Percentiles rank a stretch among this genome's conserved stretches.
These are phyloP conservation scores for Verticillium longisporum DNA, from an alignment of 2,329 filamentous ascomycete genomes.

Conservation along the genomic window DNA sequence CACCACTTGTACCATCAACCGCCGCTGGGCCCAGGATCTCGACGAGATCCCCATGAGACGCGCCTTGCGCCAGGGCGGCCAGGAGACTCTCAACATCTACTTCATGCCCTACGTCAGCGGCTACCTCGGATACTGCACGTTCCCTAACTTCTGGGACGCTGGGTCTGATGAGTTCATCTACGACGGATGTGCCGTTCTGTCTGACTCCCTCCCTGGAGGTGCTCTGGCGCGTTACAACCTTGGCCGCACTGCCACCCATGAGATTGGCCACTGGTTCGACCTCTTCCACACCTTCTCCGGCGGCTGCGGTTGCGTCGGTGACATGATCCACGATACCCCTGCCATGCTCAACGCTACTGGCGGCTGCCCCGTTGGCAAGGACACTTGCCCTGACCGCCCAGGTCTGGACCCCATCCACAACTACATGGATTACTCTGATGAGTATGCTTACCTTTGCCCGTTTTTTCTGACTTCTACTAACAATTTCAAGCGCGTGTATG, in stretches of 20 bases:
- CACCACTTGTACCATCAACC: conserved; percentile 38
- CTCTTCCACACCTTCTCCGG: conserved; percentile 41
- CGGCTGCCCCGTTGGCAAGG: conserved; percentile 29
- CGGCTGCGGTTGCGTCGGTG: conserved; percentile 27
- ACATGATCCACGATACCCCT: conserved; percentile 33
- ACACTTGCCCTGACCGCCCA: conserved; percentile 23
- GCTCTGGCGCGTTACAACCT: conserved; percentile 23
- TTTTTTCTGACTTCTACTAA: conserved; percentile 19
- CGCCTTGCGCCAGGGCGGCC: conserved; percentile 36
- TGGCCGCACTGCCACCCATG: conserved; percentile 29
- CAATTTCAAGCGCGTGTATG: conserved; percentile 29
- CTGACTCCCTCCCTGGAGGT: conserved; percentile 29
- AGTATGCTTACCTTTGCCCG: conserved; percentile 23
- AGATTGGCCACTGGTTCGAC: conserved; percentile 42
- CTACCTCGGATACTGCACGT: conserved; percentile 22
- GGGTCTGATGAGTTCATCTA: conserved; percentile 25
- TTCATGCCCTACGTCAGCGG: conserved; percentile 21
- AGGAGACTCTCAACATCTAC: conserved; percentile 36
- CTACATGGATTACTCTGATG: conserved; percentile 33
- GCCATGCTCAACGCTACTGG: conserved; percentile 21
- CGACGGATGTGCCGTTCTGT: conserved; percentile 33
- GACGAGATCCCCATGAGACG: conserved; percentile 33
- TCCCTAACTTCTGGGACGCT: conserved; percentile 26
- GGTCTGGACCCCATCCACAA: conserved; percentile 29
- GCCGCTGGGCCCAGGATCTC: conserved; percentile 28